Percentiles rank a stretch among this genome's conserved stretches.
These are phyloP conservation scores for Reutealis trisperma DNA, from an alignment of 345 rosid genomes.

Conservation along the genomic window DNA sequence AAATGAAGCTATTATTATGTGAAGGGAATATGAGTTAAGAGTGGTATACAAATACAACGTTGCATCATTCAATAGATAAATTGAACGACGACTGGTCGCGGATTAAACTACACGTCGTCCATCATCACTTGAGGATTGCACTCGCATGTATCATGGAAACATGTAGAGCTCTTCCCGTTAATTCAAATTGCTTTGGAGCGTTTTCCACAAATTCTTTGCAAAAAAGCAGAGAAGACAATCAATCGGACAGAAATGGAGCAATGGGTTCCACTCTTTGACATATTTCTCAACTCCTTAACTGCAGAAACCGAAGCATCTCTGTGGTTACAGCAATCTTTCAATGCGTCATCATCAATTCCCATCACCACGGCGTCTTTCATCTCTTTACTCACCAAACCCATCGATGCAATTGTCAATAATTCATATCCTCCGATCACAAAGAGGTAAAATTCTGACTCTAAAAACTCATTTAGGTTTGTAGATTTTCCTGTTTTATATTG, in stretches of 20 bases:
- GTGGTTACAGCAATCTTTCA: constrained; percentile 57
- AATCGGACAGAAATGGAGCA: constrained; percentile 47
- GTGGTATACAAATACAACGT: too few relatives aligned
- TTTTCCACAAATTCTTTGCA: neutral
- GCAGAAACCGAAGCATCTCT: constrained; percentile 75
- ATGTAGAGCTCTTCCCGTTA: too few relatives aligned
- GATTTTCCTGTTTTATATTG: constrained; percentile 3
- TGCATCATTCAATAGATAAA: too few relatives aligned
- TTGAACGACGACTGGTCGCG: too few relatives aligned
- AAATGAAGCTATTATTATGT: too few relatives aligned
- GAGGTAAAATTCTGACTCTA: constrained; percentile 31
- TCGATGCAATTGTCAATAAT: constrained; percentile 22
- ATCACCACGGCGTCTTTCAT: constrained; percentile 63
- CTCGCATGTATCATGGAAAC: too few relatives aligned
- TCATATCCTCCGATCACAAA: constrained; percentile 39
- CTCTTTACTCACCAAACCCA: constrained; percentile 47
- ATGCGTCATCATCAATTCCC: constrained; percentile 36
- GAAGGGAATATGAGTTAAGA: too few relatives aligned
- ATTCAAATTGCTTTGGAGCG: neutral
- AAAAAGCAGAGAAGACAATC: neutral
- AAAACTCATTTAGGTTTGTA: constrained; percentile 13
- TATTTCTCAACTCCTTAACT: constrained; percentile 54
- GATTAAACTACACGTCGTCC: too few relatives aligned
- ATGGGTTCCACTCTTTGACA: constrained; percentile 66
- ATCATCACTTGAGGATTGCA: too few relatives aligned